A percentile compares a stretch with the other conserved stretches of the same genome.
These are phyloP conservation scores for Mycena citricolor DNA, from an alignment of 1,284 basidiomycete genomes.

Conservation along the genomic window DNA sequence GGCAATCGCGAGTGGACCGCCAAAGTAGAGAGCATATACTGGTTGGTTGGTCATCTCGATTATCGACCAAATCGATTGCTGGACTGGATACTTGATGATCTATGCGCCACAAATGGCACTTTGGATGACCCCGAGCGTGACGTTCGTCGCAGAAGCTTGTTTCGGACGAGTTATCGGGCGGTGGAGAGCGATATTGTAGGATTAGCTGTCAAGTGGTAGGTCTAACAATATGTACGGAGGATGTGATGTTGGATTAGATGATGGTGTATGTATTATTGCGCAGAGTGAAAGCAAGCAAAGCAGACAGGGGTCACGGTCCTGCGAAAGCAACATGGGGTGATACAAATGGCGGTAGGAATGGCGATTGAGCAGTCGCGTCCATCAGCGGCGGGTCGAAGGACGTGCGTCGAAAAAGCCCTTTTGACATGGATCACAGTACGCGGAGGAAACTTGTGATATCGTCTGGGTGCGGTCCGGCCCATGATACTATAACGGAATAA, in stretches of 20 bases:
- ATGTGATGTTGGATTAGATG: not conserved
- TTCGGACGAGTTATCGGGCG: slow-evolving; percentile 83
- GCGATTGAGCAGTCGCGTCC: slow-evolving; percentile 20
- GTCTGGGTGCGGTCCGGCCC: slow-evolving; percentile 68
- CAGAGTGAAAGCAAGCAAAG: slow-evolving; percentile 14
- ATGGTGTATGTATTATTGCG: slow-evolving; percentile 6
- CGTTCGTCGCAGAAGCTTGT: slow-evolving; percentile 39
- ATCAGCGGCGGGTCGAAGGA: slow-evolving; percentile 35
- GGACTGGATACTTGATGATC: slow-evolving; percentile 41
- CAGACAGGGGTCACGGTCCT: too few species aligned
- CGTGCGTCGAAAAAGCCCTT: slow-evolving; percentile 55
- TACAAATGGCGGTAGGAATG: slow-evolving; percentile 16
- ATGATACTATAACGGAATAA: slow-evolving; percentile 47
- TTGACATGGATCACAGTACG: slow-evolving; percentile 63
- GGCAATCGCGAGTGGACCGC: slow-evolving; percentile 77
- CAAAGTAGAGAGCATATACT: slow-evolving; percentile 77
- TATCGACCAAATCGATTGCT: slow-evolving; percentile 44
- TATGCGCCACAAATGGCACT: slow-evolving; percentile 25
- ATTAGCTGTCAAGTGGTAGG: slow-evolving; percentile 81
- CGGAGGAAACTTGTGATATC: slow-evolving; percentile 47
- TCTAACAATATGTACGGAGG: not conserved
- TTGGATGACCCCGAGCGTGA: slow-evolving; percentile 23
- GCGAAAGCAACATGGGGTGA: slow-evolving; percentile 20
- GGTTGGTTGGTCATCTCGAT: slow-evolving; percentile 39
- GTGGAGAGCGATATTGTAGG: slow-evolving; percentile 87